Evolutionary conservation across 2,329 filamentous ascomycete species (phyloP).

Genomic region (Trichoderma harzianum): DNA sequence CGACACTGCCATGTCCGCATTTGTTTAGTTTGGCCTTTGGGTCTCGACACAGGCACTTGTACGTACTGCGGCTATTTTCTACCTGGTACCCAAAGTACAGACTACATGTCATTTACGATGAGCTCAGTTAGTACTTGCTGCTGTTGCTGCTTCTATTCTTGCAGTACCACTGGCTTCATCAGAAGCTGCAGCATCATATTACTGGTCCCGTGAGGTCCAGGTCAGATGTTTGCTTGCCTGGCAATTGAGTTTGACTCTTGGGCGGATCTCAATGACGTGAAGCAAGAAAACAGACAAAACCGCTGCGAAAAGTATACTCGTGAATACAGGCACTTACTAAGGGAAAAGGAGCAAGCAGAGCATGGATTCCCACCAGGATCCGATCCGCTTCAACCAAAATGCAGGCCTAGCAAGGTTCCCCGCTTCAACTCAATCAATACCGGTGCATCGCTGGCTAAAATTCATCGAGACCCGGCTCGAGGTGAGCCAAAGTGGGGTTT

Average conservation of each 20-base stretch:
- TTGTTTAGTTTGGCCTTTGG: neutral
- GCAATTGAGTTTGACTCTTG: neutral
- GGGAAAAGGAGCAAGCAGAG: neutral
- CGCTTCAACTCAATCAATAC: slow-evolving; percentile 10
- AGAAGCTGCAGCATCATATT: neutral
- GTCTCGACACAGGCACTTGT: neutral
- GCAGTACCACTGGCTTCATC: neutral
- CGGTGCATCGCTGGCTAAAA: neutral
- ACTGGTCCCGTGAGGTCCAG: neutral
- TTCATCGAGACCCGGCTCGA: neutral
- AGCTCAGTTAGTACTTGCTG: neutral
- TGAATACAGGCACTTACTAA: too few relatives aligned
- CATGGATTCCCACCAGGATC: neutral
- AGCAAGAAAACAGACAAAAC: neutral
- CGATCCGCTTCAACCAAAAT: neutral
- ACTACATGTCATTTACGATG: neutral
- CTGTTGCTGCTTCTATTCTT: neutral
- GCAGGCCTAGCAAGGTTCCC: slow-evolving; percentile 5
- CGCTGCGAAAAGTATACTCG: too few relatives aligned
- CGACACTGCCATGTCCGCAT: neutral
- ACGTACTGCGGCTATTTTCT: neutral
- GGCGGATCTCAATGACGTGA: slow-evolving; percentile 2
- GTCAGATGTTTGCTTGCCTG: neutral
- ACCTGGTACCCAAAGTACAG: neutral
- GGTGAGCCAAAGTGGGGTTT: slow-evolving; percentile 5